phyloP scores from a whole-genome alignment of 73 alveolate genomes.

The Paramecium octaurelia region DNA sequence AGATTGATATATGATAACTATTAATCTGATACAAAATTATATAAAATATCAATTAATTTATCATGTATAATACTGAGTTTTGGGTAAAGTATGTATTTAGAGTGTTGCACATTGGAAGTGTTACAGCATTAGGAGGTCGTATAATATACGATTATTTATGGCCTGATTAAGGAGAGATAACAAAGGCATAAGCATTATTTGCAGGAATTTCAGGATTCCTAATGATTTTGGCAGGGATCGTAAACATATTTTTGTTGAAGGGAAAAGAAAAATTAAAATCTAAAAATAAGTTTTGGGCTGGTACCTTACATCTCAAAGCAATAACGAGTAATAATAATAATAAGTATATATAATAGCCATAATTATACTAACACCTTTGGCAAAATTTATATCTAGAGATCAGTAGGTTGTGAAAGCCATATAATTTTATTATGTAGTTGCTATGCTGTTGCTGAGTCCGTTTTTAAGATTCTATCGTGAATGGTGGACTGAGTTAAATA shows the following conservation, averaged over 20 bases:
- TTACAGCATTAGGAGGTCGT: neutral
- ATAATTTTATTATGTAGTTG: conserved; percentile 18
- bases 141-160: neutral
- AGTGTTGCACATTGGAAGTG: neutral
- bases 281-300: conserved; percentile 40
- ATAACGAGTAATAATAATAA: neutral
- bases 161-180: neutral
- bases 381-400: neutral
- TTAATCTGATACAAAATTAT: neutral
- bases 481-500: conserved; percentile 40
- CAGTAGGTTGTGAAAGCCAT: neutral
- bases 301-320: conserved; percentile 3
- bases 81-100: neutral
- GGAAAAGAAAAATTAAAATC: conserved; percentile 37
- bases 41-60: neutral
- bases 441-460: neutral
- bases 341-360: neutral
- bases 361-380: neutral
- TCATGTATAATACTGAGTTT: conserved; percentile 11
- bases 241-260: conserved; percentile 1
- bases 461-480: conserved; percentile 39
- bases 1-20: too few species aligned
- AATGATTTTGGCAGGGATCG: conserved; percentile 12
- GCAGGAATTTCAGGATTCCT: conserved; percentile 10
- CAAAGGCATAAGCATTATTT: neutral